Percentiles rank a stretch among this genome's conserved stretches.
phyloP scores from a whole-genome alignment of 495 filamentous ascomycete species.

The Aspergillus haitiensis region DNA sequence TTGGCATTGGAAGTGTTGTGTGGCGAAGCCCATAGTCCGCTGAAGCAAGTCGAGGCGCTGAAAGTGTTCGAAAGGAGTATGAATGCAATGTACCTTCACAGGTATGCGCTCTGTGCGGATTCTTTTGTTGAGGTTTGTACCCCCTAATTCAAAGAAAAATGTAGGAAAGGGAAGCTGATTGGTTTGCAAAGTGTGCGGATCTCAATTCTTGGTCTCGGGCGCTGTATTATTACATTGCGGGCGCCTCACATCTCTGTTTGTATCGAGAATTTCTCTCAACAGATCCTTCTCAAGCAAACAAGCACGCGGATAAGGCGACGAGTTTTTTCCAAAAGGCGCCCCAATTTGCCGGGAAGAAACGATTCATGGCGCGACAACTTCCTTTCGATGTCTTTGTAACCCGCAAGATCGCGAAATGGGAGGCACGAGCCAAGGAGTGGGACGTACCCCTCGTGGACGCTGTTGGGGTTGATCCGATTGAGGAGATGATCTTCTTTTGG shows the following conservation, averaged over 20 bases:
- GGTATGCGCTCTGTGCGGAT: conserved; percentile 67
- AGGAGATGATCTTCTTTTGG: conserved; percentile 99
- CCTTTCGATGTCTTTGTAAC: conserved; percentile 88
- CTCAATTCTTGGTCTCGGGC: conserved; percentile 90
- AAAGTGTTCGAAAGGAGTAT: conserved; percentile 82
- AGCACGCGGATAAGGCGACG: conserved; percentile 64
- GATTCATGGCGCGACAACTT: conserved; percentile 82
- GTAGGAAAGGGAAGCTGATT: conserved; percentile 10
- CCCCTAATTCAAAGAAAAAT: background rate
- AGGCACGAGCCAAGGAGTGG: conserved; percentile 69
- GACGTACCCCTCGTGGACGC: conserved; percentile 74
- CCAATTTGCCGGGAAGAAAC: conserved; percentile 76
- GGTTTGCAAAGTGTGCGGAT: conserved; percentile 58
- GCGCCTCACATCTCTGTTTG: conserved; percentile 69
- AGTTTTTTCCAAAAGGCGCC: conserved; percentile 72
- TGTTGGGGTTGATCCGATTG: conserved; percentile 75
- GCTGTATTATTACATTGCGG: conserved; percentile 89
- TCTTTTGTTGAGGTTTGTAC: conserved; percentile 63
- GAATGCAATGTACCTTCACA: conserved; percentile 74
- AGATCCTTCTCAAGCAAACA: conserved; percentile 51
- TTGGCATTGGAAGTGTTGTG: conserved; percentile 64
- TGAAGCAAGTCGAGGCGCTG: conserved; percentile 82
- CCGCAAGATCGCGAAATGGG: conserved; percentile 89
- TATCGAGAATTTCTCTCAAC: conserved; percentile 59
- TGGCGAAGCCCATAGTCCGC: conserved; percentile 60